A percentile compares a stretch with the other conserved stretches of the same genome.
These are phyloP conservation scores for Heracleum sosnowskyi DNA, from an alignment of 129 eudicot genomes.

Conservation along the genomic window DNA sequence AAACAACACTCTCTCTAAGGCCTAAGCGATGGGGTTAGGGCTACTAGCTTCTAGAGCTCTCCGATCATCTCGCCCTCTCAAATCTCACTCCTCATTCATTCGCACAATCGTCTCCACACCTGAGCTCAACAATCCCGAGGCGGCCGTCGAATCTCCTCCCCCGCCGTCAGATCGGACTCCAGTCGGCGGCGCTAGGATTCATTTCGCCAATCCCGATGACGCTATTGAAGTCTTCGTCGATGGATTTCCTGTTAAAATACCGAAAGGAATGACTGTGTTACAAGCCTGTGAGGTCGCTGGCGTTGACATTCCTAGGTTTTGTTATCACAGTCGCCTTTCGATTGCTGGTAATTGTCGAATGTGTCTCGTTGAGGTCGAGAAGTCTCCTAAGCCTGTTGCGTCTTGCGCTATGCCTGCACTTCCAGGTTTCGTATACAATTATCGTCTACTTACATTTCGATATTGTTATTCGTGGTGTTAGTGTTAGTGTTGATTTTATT, in stretches of 20 bases:
- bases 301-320: constrained; percentile 83
- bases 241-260: constrained; percentile 95
- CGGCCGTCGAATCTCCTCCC: constrained; percentile 30
- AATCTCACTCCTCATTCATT: constrained; percentile 14
- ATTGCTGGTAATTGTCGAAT: constrained; percentile 96
- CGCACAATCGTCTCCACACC: constrained; percentile 65
- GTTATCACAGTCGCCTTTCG: constrained; percentile 75
- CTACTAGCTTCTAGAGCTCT: constrained; percentile 66
- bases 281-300: constrained; percentile 97
- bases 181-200: constrained; percentile 75
- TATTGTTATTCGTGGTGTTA: no score
- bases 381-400: constrained; percentile 92
- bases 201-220: constrained; percentile 82
- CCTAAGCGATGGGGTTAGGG: constrained; percentile 51
- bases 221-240: constrained; percentile 91
- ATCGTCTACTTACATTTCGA: not conserved
- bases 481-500: no score
- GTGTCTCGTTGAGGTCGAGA: constrained; percentile 93
- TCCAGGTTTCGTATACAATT: constrained; percentile 33
- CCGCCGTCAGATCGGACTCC: constrained; percentile 49
- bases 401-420: constrained; percentile 99
- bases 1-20: not conserved
- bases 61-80: constrained; percentile 26
- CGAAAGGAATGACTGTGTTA: constrained; percentile 86
- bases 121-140: constrained; percentile 45